Percentiles rank a stretch among this genome's conserved stretches.
phyloP scores from a whole-genome alignment of 768 basidiomycete genomes.

The Lactifluus pinguis region DNA sequence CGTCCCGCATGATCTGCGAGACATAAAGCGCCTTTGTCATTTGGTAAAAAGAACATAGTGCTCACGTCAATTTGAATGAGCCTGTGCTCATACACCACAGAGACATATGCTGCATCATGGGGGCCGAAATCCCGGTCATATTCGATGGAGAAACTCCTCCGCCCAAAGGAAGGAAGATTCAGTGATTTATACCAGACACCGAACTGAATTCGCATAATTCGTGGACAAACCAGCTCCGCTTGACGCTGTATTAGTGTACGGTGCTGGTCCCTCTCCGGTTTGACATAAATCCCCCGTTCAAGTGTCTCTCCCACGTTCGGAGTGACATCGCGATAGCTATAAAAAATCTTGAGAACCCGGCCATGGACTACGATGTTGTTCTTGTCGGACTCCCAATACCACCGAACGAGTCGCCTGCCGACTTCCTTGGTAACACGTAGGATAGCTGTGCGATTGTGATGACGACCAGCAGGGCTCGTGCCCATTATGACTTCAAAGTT shows the following conservation, averaged over 20 bases:
- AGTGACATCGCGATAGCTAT: constrained; percentile 1
- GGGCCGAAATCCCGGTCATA: constrained; percentile 47
- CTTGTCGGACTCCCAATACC: constrained; percentile 29
- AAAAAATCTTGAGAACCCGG: constrained; percentile 19
- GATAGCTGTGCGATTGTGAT: constrained; percentile 46
- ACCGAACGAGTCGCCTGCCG: constrained; percentile 39
- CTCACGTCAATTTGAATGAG: constrained; percentile 51
- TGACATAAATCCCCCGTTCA: constrained; percentile 27
- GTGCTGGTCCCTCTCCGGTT: constrained; percentile 25
- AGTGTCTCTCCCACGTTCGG: constrained; percentile 16
- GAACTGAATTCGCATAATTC: constrained; percentile 57
- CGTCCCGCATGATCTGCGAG: constrained; percentile 5
- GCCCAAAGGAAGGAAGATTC: constrained; percentile 17
- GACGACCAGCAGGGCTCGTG: constrained; percentile 37
- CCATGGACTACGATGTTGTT: constrained; percentile 20
- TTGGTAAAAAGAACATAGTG: background rate
- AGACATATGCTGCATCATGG: constrained; percentile 41
- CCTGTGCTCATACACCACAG: constrained; percentile 63
- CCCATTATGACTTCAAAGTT: constrained; percentile 60
- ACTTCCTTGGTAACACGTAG: constrained; percentile 26
- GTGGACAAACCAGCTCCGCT: constrained; percentile 37
- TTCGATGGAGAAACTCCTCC: constrained; percentile 52
- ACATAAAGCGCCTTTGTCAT: background rate
- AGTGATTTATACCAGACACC: constrained; percentile 43
- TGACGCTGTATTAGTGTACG: constrained; percentile 21